phyloP scores from a whole-genome alignment of 257 asterid species.

The Solanum lignicaule region DNA sequence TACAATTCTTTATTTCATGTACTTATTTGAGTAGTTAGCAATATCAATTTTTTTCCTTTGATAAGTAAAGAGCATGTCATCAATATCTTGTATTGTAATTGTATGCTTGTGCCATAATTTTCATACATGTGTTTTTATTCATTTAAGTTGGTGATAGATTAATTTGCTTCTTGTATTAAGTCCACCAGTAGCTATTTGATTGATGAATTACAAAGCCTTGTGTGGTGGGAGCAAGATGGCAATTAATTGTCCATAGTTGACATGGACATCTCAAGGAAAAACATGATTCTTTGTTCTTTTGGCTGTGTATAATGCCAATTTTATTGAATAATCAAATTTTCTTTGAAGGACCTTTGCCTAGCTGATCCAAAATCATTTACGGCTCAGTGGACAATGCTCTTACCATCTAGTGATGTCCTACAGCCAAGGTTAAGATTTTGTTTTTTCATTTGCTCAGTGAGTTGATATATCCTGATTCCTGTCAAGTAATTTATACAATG shows the following conservation, averaged over 20 bases:
- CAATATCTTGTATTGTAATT: not conserved
- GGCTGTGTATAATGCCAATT: not conserved
- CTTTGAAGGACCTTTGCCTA: slow-evolving; percentile 75
- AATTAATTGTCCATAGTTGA: not conserved
- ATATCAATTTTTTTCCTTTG: not conserved
- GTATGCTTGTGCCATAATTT: not conserved
- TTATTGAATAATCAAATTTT: slow-evolving; percentile 21
- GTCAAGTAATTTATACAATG: not conserved
- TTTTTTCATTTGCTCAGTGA: slow-evolving; percentile 9
- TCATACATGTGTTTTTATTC: not conserved
- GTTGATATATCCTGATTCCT: not conserved
- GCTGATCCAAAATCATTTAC: slow-evolving; percentile 84
- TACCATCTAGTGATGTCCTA: slow-evolving; percentile 80
- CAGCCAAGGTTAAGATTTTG: slow-evolving; percentile 56
- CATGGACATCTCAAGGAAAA: not conserved
- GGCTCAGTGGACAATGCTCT: slow-evolving; percentile 80
- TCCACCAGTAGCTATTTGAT: not conserved
- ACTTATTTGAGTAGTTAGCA: not conserved
- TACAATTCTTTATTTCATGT: not conserved
- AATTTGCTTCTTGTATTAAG: not conserved
- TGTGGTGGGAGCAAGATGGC: not conserved
- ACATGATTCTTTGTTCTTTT: not conserved
- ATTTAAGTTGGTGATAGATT: not conserved
- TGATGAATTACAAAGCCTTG: not conserved
- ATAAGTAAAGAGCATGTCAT: not conserved